A percentile compares a stretch with the other conserved stretches of the same genome.
Evolutionary conservation across 1,139 yeast genomes (phyloP).

Genomic region (Meyerozyma guilliermondii): DNA sequence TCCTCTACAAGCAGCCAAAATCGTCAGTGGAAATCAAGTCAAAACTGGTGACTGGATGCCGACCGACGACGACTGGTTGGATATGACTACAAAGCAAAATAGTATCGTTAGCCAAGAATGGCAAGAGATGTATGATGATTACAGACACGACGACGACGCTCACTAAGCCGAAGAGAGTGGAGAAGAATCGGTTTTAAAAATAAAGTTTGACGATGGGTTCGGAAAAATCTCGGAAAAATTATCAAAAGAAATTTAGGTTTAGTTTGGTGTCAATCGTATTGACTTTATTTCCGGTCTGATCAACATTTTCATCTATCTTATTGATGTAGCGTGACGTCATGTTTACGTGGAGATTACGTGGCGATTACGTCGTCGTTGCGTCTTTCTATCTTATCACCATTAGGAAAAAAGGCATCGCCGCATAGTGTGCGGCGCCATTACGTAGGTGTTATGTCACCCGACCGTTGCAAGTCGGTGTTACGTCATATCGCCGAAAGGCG

Average conservation of each 20-base stretch:
- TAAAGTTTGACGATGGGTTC: too few relatives aligned
- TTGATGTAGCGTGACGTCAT: not conserved
- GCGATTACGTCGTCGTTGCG: not conserved
- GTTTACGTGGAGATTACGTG: not conserved
- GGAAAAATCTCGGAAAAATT: too few relatives aligned
- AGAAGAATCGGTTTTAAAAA: too few relatives aligned
- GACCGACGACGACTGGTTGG: conserved; percentile 30
- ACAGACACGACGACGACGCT: conserved; percentile 36
- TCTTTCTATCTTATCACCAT: not conserved
- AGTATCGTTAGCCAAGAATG: conserved; percentile 23
- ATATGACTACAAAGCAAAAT: conserved; percentile 11
- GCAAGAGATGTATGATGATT: conserved; percentile 40
- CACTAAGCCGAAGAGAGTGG: too few relatives aligned
- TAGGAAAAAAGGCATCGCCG: not conserved
- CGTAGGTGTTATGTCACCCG: not conserved
- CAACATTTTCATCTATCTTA: too few relatives aligned
- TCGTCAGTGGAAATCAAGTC: conserved; percentile 42
- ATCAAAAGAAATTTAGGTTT: too few relatives aligned
- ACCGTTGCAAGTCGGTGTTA: not conserved
- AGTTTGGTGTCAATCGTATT: too few relatives aligned
- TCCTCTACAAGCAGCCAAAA: conserved; percentile 38
- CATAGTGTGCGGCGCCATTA: not conserved
- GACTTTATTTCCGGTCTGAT: not conserved
- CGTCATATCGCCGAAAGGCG: not conserved
- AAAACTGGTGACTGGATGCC: conserved; percentile 28